Percentiles rank a stretch among this genome's conserved stretches.
Conservation (phyloP, 2,329 filamentous ascomycete genomes). For the Neofusicoccum sp. region DNA sequence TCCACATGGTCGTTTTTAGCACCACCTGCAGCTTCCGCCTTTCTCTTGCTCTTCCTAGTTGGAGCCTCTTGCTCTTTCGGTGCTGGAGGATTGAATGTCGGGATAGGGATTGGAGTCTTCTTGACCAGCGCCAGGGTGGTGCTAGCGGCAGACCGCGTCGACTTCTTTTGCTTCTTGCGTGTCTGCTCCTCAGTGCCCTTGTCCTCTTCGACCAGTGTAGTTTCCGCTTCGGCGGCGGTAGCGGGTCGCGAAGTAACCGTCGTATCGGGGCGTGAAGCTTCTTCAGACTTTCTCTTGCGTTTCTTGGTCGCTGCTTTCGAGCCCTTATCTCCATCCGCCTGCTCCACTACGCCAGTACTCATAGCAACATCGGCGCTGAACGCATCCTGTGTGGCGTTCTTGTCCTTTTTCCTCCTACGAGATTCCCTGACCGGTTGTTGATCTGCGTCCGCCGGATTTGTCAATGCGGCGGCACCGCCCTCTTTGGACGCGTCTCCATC, state of each 20-base stretch:
- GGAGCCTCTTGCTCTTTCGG: not conserved
- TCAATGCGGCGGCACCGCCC: not conserved
- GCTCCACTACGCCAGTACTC: not conserved
- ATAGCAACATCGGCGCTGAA: not conserved
- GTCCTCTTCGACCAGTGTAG: not conserved
- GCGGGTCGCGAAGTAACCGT: not conserved
- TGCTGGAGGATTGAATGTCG: not conserved
- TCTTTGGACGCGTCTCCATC: not conserved
- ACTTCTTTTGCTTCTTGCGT: constrained; percentile 16
- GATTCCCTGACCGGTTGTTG: not conserved
- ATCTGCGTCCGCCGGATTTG: not conserved
- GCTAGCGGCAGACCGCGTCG: not conserved
- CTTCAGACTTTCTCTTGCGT: constrained; percentile 14
- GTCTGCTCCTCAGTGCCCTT: not conserved
- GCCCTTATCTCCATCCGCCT: not conserved
- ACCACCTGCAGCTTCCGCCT: not conserved
- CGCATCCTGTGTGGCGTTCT: not conserved
- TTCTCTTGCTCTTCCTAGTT: constrained; percentile 9
- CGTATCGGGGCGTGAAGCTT: not conserved
- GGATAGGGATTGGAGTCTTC: constrained; percentile 10
- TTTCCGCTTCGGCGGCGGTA: not conserved
- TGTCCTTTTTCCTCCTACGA: constrained; percentile 1
- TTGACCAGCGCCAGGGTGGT: not conserved
- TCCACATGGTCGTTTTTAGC: not conserved
- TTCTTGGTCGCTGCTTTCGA: not conserved